Percentiles rank a stretch among this genome's conserved stretches.
phyloP scores from a whole-genome alignment of 148 eudicot species.

The Vaccinium darrowii region DNA sequence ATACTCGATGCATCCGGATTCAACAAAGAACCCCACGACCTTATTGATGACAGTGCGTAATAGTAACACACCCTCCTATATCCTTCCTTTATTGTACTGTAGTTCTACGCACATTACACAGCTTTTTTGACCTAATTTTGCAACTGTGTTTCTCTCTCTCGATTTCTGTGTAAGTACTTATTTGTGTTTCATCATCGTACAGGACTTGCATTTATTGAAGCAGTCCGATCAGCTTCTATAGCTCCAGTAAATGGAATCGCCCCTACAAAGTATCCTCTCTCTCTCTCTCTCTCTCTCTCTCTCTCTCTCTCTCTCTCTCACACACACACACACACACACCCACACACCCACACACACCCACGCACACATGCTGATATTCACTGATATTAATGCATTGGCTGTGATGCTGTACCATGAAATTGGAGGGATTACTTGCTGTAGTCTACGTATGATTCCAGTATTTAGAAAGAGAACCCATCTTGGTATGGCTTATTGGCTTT shows the following conservation, averaged over 20 bases:
- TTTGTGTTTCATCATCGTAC: neutral
- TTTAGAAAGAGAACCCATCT: neutral
- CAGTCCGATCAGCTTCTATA: conserved; percentile 68
- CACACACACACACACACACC: too few species aligned
- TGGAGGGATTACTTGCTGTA: neutral
- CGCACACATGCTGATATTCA: neutral
- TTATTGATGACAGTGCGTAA: conserved; percentile 46
- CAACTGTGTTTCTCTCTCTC: conserved; percentile 12
- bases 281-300: neutral
- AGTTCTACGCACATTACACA: neutral
- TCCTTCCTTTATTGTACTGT: neutral
- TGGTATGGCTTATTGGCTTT: neutral
- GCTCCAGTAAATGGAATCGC: conserved; percentile 55
- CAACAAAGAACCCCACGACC: conserved; percentile 37
- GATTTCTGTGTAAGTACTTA: neutral
- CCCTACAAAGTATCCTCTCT: conserved; percentile 56
- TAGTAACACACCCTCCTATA: too few species aligned
- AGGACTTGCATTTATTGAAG: conserved; percentile 79
- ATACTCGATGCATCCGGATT: conserved; percentile 64
- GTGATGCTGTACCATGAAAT: neutral
- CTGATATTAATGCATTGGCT: too few species aligned
- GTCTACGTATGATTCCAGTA: neutral
- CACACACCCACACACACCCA: neutral
- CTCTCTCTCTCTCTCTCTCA: neutral
- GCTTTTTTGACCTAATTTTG: neutral